phyloP scores from a whole-genome alignment of 164 flowering plant genomes.

The Macadamia tetraphylla region DNA sequence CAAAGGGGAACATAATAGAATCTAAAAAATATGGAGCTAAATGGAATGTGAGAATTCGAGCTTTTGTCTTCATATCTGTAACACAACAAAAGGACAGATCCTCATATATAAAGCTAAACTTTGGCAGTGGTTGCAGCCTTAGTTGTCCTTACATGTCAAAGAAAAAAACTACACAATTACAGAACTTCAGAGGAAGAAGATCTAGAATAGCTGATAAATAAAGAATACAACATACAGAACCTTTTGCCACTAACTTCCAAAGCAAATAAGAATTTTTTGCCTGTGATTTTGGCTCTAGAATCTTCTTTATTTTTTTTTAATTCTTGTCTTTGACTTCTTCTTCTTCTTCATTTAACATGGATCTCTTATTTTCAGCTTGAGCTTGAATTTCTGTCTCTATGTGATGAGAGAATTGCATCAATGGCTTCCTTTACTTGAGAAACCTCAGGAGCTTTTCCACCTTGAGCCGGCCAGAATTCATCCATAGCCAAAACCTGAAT shows the following conservation, averaged over 20 bases:
- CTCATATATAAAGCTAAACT: too few species aligned
- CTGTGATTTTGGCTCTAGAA: neutral
- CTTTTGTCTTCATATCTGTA: too few species aligned
- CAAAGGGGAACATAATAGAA: too few species aligned
- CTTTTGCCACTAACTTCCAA: constrained; percentile 1
- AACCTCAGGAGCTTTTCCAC: constrained; percentile 91
- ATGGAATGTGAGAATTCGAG: too few species aligned
- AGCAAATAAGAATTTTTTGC: neutral
- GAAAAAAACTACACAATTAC: neutral
- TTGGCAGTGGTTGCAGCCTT: neutral
- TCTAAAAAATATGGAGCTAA: too few species aligned
- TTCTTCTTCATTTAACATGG: neutral
- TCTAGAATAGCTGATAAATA: too few species aligned
- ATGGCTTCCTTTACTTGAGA: constrained; percentile 91
- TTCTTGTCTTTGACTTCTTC: neutral
- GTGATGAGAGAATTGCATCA: constrained; percentile 81
- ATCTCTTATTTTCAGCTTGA: constrained; percentile 24
- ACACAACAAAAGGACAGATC: too few species aligned
- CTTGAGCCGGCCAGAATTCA: constrained; percentile 94
- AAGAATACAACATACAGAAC: neutral
- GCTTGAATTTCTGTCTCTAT: constrained; percentile 47
- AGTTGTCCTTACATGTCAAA: neutral
- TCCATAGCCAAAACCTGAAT: constrained; percentile 87
- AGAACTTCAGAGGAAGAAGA: neutral
- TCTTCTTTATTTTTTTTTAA: constrained; percentile 5